Conservation (phyloP, 768 basidiomycete species). For the Serendipita sp. region DNA sequence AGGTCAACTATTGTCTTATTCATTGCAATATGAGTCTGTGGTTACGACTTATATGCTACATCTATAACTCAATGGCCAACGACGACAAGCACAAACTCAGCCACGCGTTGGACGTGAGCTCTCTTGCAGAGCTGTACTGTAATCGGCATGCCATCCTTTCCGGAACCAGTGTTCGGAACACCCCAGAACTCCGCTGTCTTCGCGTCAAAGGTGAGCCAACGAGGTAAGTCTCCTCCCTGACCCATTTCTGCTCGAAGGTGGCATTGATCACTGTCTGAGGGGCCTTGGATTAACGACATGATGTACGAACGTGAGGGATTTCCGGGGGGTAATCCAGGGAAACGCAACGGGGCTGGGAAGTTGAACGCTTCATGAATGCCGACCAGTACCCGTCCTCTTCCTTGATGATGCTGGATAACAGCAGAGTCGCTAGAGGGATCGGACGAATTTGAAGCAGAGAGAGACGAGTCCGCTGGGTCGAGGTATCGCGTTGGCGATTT, state of each 20-base stretch:
- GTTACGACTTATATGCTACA: too few relatives aligned
- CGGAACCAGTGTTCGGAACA: neutral
- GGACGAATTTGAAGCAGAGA: neutral
- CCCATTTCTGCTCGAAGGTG: neutral
- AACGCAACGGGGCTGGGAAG: neutral
- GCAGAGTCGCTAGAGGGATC: neutral
- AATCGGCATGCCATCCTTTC: neutral
- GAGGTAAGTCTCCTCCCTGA: neutral
- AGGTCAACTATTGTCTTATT: too few relatives aligned
- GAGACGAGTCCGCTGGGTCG: neutral
- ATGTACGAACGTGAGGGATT: neutral
- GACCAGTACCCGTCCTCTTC: neutral
- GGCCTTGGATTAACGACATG: neutral
- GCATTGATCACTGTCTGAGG: too few relatives aligned
- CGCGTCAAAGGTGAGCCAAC: neutral
- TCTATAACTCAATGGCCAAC: neutral
- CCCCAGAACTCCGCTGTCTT: neutral
- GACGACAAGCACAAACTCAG: neutral
- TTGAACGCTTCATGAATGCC: neutral
- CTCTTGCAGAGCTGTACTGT: neutral
- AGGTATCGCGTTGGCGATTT: neutral
- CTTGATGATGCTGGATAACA: neutral
- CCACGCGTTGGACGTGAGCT: neutral
- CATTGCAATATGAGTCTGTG: too few relatives aligned
- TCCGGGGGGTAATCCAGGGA: neutral